Percentiles rank a stretch among this genome's conserved stretches.
These are phyloP conservation scores for Tulasnella sp. DNA, from an alignment of 768 basidiomycete species.

Conservation along the genomic window DNA sequence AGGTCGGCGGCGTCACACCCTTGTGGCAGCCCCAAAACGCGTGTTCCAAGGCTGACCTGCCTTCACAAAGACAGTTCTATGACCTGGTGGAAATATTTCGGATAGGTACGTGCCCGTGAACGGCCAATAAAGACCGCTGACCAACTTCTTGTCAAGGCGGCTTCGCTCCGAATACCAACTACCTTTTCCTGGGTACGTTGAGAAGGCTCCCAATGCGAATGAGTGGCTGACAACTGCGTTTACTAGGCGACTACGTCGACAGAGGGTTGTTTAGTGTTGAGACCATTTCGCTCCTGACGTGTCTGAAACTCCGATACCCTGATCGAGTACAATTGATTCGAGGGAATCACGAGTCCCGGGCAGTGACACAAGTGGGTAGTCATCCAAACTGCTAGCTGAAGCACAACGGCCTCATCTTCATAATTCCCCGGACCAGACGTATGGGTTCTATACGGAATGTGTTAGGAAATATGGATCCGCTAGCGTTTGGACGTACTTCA, in stretches of 20 bases:
- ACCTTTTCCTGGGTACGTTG: slow-evolving; percentile 87
- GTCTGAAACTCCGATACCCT: slow-evolving; percentile 94
- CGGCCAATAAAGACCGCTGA: neutral
- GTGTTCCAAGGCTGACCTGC: slow-evolving; percentile 14
- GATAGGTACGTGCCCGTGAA: slow-evolving; percentile 51
- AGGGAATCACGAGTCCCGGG: slow-evolving; percentile 96
- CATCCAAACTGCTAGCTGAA: neutral
- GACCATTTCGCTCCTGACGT: slow-evolving; percentile 94
- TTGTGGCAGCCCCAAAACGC: neutral
- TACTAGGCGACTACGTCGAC: slow-evolving; percentile 94
- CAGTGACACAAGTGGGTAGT: slow-evolving; percentile 86
- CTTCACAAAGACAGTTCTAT: slow-evolving; percentile 82
- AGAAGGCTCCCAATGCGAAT: slow-evolving; percentile 17
- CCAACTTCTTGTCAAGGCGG: slow-evolving; percentile 48
- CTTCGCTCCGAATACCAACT: slow-evolving; percentile 93
- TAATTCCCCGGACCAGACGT: slow-evolving; percentile 62
- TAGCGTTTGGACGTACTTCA: slow-evolving; percentile 98
- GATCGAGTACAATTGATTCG: slow-evolving; percentile 94
- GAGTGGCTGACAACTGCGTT: slow-evolving; percentile 8
- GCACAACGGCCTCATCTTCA: neutral
- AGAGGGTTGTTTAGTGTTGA: slow-evolving; percentile 97
- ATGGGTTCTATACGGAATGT: slow-evolving; percentile 99
- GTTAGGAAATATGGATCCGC: slow-evolving; percentile 94
- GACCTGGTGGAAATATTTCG: slow-evolving; percentile 98
- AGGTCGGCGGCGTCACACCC: neutral